phyloP scores from a whole-genome alignment of 2,329 filamentous ascomycete genomes.

The Achaetomium macrosporum region DNA sequence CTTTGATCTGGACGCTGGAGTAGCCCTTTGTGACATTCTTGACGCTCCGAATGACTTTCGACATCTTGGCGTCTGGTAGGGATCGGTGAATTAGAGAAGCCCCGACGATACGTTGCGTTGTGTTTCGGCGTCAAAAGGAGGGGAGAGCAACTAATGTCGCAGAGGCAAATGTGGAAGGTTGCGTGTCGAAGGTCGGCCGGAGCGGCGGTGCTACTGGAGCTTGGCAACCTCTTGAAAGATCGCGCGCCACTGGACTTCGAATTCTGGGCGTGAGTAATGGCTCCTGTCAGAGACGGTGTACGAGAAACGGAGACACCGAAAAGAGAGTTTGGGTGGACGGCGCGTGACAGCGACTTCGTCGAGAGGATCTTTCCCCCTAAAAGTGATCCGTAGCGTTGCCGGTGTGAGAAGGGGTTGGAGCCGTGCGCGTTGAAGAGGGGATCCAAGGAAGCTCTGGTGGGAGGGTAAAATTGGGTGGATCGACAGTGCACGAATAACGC shows the following conservation, averaged over 20 bases:
- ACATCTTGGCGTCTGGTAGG: conserved; percentile 56
- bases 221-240: conserved; percentile 7
- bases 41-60: conserved; percentile 92
- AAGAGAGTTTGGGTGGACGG: background rate
- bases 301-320: background rate
- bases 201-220: conserved; percentile 10
- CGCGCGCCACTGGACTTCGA: conserved; percentile 7
- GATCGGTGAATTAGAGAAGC: background rate
- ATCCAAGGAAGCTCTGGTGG: background rate
- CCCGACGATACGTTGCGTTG: conserved; percentile 9
- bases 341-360: conserved; percentile 1
- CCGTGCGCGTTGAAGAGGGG: too few species aligned
- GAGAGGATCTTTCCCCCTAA: too few species aligned
- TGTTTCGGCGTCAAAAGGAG: background rate
- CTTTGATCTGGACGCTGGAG: conserved; percentile 92
- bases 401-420: too few species aligned
- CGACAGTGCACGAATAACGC: conserved; percentile 10
- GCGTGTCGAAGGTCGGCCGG: conserved; percentile 10
- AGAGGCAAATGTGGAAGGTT: background rate
- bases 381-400: too few species aligned
- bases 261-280: conserved; percentile 1
- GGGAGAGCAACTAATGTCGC: conserved; percentile 5
- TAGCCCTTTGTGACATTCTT: conserved; percentile 99
- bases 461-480: background rate
- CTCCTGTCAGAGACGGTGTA: background rate